Conservation (phyloP, 75 land plant species). For the Selaginella tamariscina region DNA sequence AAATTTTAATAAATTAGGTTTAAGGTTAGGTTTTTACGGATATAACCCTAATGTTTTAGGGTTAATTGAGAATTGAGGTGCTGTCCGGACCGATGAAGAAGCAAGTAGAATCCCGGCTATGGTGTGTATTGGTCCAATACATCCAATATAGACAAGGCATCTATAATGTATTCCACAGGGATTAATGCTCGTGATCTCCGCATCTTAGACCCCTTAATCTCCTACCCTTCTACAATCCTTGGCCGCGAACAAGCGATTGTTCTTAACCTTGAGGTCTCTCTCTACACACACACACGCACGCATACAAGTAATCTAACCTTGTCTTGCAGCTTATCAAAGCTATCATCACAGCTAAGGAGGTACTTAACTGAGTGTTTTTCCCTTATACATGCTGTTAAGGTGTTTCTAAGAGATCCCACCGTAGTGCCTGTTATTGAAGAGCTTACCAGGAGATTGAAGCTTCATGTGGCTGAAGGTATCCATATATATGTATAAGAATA, state of each 20-base stretch:
- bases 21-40: no score
- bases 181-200: slow-evolving; percentile 64
- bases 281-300: no score
- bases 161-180: slow-evolving; percentile 44
- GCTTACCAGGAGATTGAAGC: slow-evolving; percentile 15
- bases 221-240: slow-evolving; percentile 64
- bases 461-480: slow-evolving; percentile 17
- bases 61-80: no score
- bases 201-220: slow-evolving; percentile 52
- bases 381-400: no score
- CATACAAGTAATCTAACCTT: background rate
- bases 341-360: slow-evolving; percentile 49
- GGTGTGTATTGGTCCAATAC: no score
- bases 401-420: background rate
- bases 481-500: slow-evolving; percentile 13
- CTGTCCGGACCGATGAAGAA: no score
- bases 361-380: slow-evolving; percentile 17
- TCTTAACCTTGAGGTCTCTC: slow-evolving; percentile 29
- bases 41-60: no score
- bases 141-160: no score
- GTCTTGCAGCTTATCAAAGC: slow-evolving; percentile 44
- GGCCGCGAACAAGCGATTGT: slow-evolving; percentile 46
- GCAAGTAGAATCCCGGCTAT: no score
- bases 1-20: no score
- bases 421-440: slow-evolving; percentile 19